Percentiles rank a stretch among this genome's conserved stretches.
Conservation (phyloP, 345 rosid genomes). For the Salix exigua region DNA sequence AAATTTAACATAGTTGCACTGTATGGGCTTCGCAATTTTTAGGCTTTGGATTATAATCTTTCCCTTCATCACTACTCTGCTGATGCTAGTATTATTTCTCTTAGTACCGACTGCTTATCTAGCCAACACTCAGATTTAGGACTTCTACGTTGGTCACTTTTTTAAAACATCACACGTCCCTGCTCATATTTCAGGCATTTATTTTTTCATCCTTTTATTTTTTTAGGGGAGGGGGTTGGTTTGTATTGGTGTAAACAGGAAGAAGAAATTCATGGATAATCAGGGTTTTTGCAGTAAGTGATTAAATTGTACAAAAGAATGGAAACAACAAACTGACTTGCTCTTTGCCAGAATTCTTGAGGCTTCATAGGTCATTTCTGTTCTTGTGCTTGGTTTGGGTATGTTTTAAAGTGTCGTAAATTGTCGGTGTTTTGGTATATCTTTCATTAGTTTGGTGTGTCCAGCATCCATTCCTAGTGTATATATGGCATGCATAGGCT, state of each 20-base stretch:
- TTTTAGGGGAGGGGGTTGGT: neutral
- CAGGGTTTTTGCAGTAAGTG: neutral
- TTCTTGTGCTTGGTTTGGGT: neutral
- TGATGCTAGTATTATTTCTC: neutral
- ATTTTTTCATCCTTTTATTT: no score
- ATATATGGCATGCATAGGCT: neutral
- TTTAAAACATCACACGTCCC: neutral
- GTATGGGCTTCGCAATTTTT: neutral
- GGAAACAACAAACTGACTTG: neutral
- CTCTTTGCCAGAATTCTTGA: neutral
- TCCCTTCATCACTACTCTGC: neutral
- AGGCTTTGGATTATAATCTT: neutral
- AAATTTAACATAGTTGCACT: neutral
- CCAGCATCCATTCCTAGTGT: neutral
- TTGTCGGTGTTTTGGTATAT: neutral
- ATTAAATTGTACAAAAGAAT: no score
- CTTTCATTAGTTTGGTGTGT: neutral
- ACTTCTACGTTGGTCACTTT: neutral
- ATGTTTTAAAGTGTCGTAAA: neutral
- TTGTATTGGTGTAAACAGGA: neutral
- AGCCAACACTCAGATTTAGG: neutral
- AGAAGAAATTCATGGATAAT: neutral
- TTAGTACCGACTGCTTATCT: neutral
- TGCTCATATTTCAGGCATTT: neutral
- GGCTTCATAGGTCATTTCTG: neutral